Conservation (phyloP, 805 yeast species). For the Candida ascalaphidarum region DNA sequence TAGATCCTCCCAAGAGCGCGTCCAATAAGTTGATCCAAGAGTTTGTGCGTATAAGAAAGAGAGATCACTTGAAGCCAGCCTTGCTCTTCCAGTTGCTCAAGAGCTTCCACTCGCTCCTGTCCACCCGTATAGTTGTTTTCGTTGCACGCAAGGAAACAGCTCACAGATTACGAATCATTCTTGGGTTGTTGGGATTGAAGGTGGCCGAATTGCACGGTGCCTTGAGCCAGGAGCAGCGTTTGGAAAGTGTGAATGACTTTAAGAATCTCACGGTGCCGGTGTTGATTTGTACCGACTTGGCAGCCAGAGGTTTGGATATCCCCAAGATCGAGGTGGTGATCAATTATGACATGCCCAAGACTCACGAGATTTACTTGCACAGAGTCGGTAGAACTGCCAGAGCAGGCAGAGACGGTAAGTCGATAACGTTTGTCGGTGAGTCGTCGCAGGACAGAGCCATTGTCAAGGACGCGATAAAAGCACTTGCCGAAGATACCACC, state of each 20-base stretch:
- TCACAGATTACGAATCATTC: slow-evolving; percentile 68
- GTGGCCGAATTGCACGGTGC: slow-evolving; percentile 82
- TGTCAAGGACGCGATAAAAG: slow-evolving; percentile 83
- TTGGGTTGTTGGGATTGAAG: slow-evolving; percentile 68
- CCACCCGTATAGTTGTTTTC: slow-evolving; percentile 76
- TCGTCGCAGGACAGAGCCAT: slow-evolving; percentile 76
- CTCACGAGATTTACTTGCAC: slow-evolving; percentile 85
- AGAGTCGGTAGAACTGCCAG: slow-evolving; percentile 99
- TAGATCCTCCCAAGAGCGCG: slow-evolving; percentile 92
- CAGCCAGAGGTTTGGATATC: slow-evolving; percentile 98
- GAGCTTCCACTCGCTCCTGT: slow-evolving; percentile 52
- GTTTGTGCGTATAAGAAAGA: slow-evolving; percentile 88
- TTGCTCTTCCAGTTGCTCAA: slow-evolving; percentile 64
- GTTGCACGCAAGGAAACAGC: slow-evolving; percentile 90
- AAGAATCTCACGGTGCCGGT: slow-evolving; percentile 78
- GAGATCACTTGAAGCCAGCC: slow-evolving; percentile 79
- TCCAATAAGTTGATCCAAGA: slow-evolving; percentile 89
- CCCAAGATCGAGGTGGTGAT: slow-evolving; percentile 94
- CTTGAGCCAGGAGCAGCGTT: slow-evolving; percentile 86
- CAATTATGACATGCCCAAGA: slow-evolving; percentile 93
- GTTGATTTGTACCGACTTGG: slow-evolving; percentile 92
- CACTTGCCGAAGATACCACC: slow-evolving; percentile 34
- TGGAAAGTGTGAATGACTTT: slow-evolving; percentile 73
- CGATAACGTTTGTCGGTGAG: slow-evolving; percentile 93
- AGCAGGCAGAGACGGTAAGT: slow-evolving; percentile 94